Evolutionary conservation across 2,329 filamentous ascomycete genomes (phyloP).

Genomic region (Amesomyces nigricolor): DNA sequence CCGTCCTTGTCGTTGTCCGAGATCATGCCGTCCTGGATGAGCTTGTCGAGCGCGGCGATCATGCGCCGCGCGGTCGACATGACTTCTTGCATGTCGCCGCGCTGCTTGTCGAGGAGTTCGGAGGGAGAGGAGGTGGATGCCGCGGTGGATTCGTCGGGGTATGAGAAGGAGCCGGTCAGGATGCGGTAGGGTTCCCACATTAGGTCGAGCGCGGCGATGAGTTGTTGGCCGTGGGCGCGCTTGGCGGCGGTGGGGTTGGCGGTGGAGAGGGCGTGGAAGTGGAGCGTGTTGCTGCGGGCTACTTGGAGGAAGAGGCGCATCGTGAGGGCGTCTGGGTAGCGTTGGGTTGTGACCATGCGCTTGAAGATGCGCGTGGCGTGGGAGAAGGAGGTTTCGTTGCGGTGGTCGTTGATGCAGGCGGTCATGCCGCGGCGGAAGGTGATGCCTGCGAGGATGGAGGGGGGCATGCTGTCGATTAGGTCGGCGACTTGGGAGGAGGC

Average conservation of each 20-base stretch:
- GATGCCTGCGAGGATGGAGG: slow-evolving; percentile 38
- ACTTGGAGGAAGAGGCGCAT: slow-evolving; percentile 53
- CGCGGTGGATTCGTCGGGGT: slow-evolving; percentile 28
- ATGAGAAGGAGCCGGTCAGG: slow-evolving; percentile 31
- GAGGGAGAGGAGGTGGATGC: slow-evolving; percentile 15
- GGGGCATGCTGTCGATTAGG: slow-evolving; percentile 52
- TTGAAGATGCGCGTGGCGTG: slow-evolving; percentile 61
- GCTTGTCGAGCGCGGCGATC: slow-evolving; percentile 41
- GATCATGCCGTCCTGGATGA: slow-evolving; percentile 37
- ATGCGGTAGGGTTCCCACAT: slow-evolving; percentile 45
- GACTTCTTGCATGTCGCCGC: slow-evolving; percentile 37
- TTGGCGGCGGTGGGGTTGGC: slow-evolving; percentile 31
- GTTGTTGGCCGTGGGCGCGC: slow-evolving; percentile 44
- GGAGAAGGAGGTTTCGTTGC: slow-evolving; percentile 63
- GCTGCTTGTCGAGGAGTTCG: slow-evolving; percentile 24
- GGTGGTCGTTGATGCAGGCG: slow-evolving; percentile 68
- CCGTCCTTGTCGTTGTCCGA: background rate
- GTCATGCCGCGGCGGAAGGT: slow-evolving; percentile 69
- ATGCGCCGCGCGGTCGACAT: slow-evolving; percentile 42
- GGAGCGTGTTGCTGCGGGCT: slow-evolving; percentile 44
- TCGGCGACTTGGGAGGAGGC: slow-evolving; percentile 57
- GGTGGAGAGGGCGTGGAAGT: slow-evolving; percentile 29
- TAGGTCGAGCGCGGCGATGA: slow-evolving; percentile 44
- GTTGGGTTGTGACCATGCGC: slow-evolving; percentile 48
- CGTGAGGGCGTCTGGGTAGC: slow-evolving; percentile 44